Conservation (phyloP, 495 filamentous ascomycete species). For the Podospora didyma region DNA sequence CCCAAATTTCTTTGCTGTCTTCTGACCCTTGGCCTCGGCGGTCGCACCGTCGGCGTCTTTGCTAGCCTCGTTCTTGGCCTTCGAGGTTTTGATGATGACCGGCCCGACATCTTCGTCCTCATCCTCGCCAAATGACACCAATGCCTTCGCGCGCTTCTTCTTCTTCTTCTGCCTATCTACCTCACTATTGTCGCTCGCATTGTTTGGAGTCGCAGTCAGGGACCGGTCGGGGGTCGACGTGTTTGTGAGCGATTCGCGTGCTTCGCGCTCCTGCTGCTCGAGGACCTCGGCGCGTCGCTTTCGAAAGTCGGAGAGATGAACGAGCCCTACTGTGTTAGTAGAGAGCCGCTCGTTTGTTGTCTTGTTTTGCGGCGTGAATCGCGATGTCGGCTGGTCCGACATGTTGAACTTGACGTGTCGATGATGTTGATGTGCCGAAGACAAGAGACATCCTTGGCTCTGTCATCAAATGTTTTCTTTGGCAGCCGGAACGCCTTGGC, state of each 20-base stretch:
- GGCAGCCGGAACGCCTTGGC: too few species aligned
- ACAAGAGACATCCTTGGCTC: too few species aligned
- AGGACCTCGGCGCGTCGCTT: constrained; percentile 93
- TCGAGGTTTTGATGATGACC: constrained; percentile 26
- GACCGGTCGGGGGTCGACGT: constrained; percentile 36
- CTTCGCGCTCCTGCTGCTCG: constrained; percentile 84
- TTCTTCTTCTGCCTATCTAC: constrained; percentile 41
- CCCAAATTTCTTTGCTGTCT: constrained; percentile 40
- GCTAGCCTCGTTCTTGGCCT: constrained; percentile 38
- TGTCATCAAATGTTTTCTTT: too few species aligned
- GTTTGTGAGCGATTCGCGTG: constrained; percentile 50
- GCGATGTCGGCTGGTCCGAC: constrained; percentile 38
- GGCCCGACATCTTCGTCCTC: constrained; percentile 19
- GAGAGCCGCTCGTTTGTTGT: constrained; percentile 89
- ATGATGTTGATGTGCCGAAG: not conserved
- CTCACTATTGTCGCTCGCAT: constrained; percentile 36
- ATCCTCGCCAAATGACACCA: constrained; percentile 41
- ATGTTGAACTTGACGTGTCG: constrained; percentile 15
- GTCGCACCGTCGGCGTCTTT: constrained; percentile 30
- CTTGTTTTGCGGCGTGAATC: constrained; percentile 74
- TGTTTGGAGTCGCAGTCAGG: constrained; percentile 36
- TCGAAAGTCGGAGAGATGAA: constrained; percentile 89
- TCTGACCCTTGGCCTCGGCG: constrained; percentile 20
- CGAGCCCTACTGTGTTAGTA: constrained; percentile 88
- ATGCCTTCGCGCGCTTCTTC: constrained; percentile 32